Evolutionary conservation across 1,284 basidiomycete genomes (phyloP).

Genomic region (Fereydounia khargensis): DNA sequence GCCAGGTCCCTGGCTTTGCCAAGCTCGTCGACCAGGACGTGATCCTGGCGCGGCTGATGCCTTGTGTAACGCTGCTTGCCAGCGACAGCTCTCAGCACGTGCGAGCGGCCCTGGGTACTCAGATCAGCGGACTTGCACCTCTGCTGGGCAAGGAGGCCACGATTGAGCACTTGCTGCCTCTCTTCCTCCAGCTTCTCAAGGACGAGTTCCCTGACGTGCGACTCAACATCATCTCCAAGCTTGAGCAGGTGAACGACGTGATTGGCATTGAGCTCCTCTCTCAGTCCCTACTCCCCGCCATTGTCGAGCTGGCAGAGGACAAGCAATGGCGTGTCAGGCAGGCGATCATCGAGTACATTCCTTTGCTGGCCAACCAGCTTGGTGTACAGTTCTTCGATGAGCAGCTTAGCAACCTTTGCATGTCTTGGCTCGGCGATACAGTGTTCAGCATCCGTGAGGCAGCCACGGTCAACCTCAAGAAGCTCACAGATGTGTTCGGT

Average conservation of each 20-base stretch:
- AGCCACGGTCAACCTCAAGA: constrained; percentile 94
- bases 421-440: constrained; percentile 98
- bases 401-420: constrained; percentile 91
- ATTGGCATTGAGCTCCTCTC: constrained; percentile 96
- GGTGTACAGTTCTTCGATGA: constrained; percentile 98
- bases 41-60: constrained; percentile 86
- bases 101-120: constrained; percentile 89
- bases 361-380: constrained; percentile 92
- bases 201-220: constrained; percentile 99
- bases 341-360: constrained; percentile 98
- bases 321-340: constrained; percentile 99
- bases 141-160: constrained; percentile 91
- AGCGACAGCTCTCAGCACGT: constrained; percentile 95
- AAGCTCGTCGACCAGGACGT: constrained; percentile 91
- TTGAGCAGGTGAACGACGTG: constrained; percentile 93
- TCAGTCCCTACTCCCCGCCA: constrained; percentile 93
- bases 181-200: constrained; percentile 94
- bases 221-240: constrained; percentile 96
- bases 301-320: constrained; percentile 96
- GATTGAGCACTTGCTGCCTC: constrained; percentile 90
- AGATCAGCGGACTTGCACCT: constrained; percentile 96
- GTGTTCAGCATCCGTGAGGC: constrained; percentile 98
- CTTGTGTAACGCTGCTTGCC: constrained; percentile 93
- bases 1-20: constrained; percentile 95
- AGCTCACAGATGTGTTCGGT: constrained; percentile 96